Evolutionary conservation across 345 rosid genomes (phyloP).

Genomic region (Schrenkiella parvula): DNA sequence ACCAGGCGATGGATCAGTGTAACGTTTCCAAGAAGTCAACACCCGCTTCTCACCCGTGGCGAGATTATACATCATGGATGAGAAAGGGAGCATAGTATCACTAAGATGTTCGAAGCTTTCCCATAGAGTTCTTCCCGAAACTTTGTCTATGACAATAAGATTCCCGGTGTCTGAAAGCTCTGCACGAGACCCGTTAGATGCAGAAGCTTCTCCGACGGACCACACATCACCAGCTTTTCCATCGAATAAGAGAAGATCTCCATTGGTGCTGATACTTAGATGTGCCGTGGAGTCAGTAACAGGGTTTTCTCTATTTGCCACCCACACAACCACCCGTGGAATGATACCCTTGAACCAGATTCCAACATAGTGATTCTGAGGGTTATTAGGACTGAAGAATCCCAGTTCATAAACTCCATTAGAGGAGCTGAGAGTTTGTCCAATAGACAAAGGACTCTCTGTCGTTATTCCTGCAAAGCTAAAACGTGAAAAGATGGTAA

Average conservation of each 20-base stretch:
- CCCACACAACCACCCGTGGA: conserved; percentile 34
- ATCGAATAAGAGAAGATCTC: conserved; percentile 15
- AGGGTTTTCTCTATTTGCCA: conserved; percentile 44
- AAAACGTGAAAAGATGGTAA: neutral
- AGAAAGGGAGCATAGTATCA: conserved; percentile 27
- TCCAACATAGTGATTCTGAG: conserved; percentile 30
- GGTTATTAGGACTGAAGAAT: conserved; percentile 23
- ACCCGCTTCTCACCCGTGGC: neutral
- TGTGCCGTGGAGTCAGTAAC: conserved; percentile 15
- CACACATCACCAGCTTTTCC: conserved; percentile 11
- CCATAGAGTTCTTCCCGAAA: conserved; percentile 14
- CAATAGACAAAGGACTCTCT: neutral
- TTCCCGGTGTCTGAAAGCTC: conserved; percentile 60
- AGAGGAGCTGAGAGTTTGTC: conserved; percentile 15
- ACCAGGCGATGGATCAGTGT: conserved; percentile 39
- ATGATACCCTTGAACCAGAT: conserved; percentile 36
- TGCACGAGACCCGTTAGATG: conserved; percentile 25
- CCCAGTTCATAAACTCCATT: conserved; percentile 27
- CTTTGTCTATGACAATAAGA: conserved; percentile 43
- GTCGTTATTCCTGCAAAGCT: neutral
- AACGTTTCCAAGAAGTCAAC: conserved; percentile 41
- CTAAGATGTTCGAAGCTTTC: conserved; percentile 31
- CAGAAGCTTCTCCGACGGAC: neutral
- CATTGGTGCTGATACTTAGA: conserved; percentile 13
- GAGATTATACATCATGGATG: conserved; percentile 16